These are phyloP conservation scores for Musa troglodytarum DNA, from an alignment of 176 grass and related monocot species.

Conservation along the genomic window DNA sequence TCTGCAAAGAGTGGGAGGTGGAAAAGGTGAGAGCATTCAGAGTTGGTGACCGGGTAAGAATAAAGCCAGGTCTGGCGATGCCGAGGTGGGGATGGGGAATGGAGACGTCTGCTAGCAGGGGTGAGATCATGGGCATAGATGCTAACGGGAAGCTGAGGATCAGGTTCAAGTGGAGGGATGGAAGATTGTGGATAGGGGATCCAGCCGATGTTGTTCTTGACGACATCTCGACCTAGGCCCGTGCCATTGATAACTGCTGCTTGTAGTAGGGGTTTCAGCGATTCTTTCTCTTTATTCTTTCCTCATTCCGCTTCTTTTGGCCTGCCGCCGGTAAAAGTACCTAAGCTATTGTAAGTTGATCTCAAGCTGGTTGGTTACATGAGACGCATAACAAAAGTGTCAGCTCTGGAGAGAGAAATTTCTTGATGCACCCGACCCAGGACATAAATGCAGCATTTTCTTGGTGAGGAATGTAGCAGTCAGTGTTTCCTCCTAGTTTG, in stretches of 20 bases:
- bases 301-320: not conserved
- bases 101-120: conserved; percentile 83
- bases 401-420: not conserved
- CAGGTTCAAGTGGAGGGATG: conserved; percentile 92
- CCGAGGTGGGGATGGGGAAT: conserved; percentile 93
- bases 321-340: not conserved
- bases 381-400: not conserved
- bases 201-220: conserved; percentile 94
- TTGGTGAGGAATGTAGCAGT: not conserved
- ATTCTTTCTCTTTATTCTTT: conserved; percentile 15
- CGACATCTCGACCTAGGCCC: conserved; percentile 19
- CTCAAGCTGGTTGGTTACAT: not conserved
- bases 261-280: not conserved
- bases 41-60: conserved; percentile 54
- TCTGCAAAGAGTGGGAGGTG: conserved; percentile 90
- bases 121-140: conserved; percentile 81
- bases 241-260: not conserved
- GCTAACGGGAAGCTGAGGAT: conserved; percentile 94
- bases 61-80: conserved; percentile 65
- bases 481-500: not conserved
- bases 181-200: conserved; percentile 76
- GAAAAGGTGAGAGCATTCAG: conserved; percentile 79
- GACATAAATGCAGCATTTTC: not conserved
- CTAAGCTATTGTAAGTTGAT: not conserved
- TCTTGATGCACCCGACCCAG: not conserved